Base-by-base conservation (phyloP, 2,329 filamentous ascomycete species). In the Tolypocladium inflatum region DNA sequence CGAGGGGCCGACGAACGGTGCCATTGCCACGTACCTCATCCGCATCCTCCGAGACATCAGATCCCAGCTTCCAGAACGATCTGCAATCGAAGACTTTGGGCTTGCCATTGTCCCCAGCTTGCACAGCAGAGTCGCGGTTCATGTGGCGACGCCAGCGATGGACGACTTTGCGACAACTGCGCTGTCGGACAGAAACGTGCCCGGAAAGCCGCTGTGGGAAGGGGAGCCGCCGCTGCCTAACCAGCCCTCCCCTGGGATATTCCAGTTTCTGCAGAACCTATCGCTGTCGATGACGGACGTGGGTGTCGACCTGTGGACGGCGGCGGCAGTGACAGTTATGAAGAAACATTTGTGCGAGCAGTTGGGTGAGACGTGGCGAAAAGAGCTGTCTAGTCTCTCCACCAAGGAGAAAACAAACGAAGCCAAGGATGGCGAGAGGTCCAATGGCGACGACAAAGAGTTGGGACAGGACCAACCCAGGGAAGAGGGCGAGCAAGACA, bases 271-370 rank as follows among this genome's bases (percentile, higher is more conserved):
- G 54, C 83, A 84, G 30, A 78, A 78, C 51, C 68, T 96, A 35
- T 82, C 83, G 5, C 74, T 76, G 53, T 76, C 80, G 6, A 95
- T 97, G 90, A 81, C 81, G 4, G 76, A 79, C 15, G 76, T 81
- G 3, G 92, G 92, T 0, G 77, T 82, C 52, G 93, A 97, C 69
- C 71, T 97, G 3, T 97, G 92, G 92, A 91, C 87, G 56, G 80
- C 83, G 2, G 77, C 78, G 2, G 88, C 89, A 0, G 81, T 92
- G 1, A 65, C 65, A 0, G 75, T 76, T 0, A 66, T 96, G 62
- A 94, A 91, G 72, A 68, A 66, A n/a, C 69, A 76, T 52, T 67
- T 91, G 7, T 70, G 75, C 7, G 70, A 72, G 48, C 73, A 79
- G 54, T 68, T 93, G 1, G 72, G 71, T n/a, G 70, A 72, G 55